Conservation (phyloP, 257 asterid species). For the Solanum stenotomum region DNA sequence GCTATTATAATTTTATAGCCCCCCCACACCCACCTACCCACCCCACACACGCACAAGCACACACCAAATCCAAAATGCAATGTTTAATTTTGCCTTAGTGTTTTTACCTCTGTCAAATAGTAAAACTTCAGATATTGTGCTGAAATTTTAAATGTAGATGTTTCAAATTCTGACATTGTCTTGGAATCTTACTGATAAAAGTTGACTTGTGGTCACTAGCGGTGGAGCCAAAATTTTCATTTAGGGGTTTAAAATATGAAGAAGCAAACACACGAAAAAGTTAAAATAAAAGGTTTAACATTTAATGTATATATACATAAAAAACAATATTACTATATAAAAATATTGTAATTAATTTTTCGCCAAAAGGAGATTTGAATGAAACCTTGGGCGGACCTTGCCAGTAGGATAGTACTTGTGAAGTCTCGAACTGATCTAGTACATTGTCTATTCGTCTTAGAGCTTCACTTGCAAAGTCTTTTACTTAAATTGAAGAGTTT, state of each 20-base stretch:
- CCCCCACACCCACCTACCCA: background rate
- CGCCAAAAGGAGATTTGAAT: background rate
- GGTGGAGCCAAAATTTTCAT: background rate
- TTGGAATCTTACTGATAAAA: background rate
- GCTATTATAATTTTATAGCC: background rate
- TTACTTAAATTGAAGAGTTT: background rate
- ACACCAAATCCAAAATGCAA: background rate
- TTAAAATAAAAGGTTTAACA: no score
- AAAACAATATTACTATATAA: no score
- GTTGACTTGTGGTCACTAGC: background rate
- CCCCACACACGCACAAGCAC: no score
- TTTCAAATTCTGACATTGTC: background rate
- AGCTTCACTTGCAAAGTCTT: background rate
- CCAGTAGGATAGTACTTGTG: background rate
- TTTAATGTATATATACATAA: no score
- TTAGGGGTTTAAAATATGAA: no score
- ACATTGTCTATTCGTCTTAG: background rate
- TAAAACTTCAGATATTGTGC: background rate
- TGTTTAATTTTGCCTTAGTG: background rate
- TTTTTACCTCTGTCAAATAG: background rate
- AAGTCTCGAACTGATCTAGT: background rate
- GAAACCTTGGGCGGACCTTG: background rate
- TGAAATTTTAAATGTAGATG: background rate
- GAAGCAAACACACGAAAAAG: no score
- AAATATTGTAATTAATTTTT: no score